Base-by-base conservation (phyloP, 2,329 filamentous ascomycete genomes). In the Seiridium unicorne region DNA sequence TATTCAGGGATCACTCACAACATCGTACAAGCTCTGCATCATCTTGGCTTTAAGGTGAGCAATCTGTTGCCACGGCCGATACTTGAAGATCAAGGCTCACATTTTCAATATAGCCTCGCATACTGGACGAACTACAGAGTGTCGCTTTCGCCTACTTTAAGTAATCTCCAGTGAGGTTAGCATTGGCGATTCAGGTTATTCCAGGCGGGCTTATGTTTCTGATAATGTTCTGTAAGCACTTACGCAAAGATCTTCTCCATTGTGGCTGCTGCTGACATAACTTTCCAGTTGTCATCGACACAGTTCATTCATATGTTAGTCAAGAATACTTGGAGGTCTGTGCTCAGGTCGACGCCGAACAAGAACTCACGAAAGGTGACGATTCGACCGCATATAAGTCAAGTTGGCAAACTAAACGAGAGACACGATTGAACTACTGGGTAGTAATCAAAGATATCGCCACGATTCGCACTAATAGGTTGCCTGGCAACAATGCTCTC, bases 11-110 rank as follows among this genome's bases (percentile, higher is more conserved):
- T 73, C 74, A 2, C 68, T 78, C 44, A 77, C 76, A 1, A 74
- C 75, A 4, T 69, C 73, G 0, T 79, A 77, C 60, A 76, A 77
- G 57, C 62, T 77, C 9, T 74, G 75, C 65, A 76, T 77, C 53
- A 69, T 76, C 31, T 54, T 72, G 3, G 72, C 73, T 0, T 64
- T 76, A 0, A 69, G 54, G 58, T 51, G 40, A 31, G 36, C 35
- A 10, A 49, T 32, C 3, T 34, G 26, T 3, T 5, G 35, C 6
- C n/a, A 1, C n/a, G 2, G 0, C 3, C 2, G 3, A 3, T 11
- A 10, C 13, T 5, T 1, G n/a, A 1, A 4, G 1, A 5, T 10
- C 3, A 32, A 4, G 9, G 3, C 9, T 4, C 13, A 40, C 6
- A 68, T 13, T 62, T 74, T 3, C n/a, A 5, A 72, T 42, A 9